A percentile compares a stretch with the other conserved stretches of the same genome.
phyloP scores from a whole-genome alignment of 495 filamentous ascomycete genomes.

The Neurospora discreta region DNA sequence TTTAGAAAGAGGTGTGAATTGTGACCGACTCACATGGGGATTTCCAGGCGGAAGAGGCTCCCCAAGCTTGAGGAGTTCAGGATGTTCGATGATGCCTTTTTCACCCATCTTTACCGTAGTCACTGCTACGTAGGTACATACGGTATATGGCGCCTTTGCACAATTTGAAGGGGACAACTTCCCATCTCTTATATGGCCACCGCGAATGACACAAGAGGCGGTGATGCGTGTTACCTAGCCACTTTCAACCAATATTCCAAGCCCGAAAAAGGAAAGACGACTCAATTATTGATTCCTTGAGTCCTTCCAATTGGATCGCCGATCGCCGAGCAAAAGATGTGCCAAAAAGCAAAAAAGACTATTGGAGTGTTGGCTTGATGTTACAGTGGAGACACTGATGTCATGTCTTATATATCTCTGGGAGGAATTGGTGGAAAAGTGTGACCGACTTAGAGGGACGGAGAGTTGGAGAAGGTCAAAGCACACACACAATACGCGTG shows the following conservation, averaged over 20 bases:
- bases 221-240: neutral
- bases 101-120: neutral
- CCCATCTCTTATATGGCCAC: neutral
- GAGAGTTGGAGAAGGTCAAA: neutral
- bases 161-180: neutral
- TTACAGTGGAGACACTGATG: neutral
- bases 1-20: too few species aligned
- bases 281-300: neutral
- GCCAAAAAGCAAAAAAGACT: neutral
- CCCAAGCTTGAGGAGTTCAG: conserved; percentile 6
- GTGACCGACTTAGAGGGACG: neutral
- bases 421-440: neutral
- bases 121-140: neutral
- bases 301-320: neutral
- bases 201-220: neutral
- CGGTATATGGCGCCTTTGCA: neutral
- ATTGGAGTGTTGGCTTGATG: neutral
- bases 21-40: conserved; percentile 7
- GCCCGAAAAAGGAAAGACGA: neutral
- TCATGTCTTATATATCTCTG: neutral
- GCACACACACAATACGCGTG: neutral
- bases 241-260: neutral
- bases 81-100: neutral
- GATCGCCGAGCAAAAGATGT: neutral
- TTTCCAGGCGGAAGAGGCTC: conserved; percentile 7